Base-by-base conservation (phyloP, 2,329 filamentous ascomycete genomes). In the Pestalotiopsis sp. region DNA sequence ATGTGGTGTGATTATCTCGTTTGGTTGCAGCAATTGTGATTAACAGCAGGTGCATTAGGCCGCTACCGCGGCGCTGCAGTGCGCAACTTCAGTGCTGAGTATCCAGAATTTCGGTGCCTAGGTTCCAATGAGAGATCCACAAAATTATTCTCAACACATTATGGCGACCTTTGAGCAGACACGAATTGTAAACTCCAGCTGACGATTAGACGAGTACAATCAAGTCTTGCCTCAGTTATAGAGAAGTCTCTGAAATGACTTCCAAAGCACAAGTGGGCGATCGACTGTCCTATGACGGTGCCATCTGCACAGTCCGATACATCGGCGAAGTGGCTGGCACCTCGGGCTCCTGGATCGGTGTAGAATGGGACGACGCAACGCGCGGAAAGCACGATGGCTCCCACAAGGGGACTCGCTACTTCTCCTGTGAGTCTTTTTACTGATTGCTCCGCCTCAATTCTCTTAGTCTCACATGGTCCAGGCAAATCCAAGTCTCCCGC, bases 321-420 rank as follows among this genome's bases (percentile, higher is more conserved):
- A 81, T 92, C 69, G 96, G 96, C 58, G 79, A 86, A 40, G 91
- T 98, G 7, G 85, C 88, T 64, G 92, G 92, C 72, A 94, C 94
- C 9, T 85, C 87, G 57, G 93, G 94, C 62, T 84, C 86, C 70
- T 98, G 95, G 94, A 86, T 98, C 40, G 96, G 96, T 60, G 93
- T 98, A 61, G 96, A 99, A 85, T 99, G 96, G 96, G 95, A 98
- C 80, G 93, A 98, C 78, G 83, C 90, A 67, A 86, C 84, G 48
- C 87, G 94, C 74, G 96, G 96, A 69, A 98, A 98, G 83, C 94
- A 99, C 80, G 88, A 95, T 75, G 96, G 96, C 68, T 89, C 91
- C 69, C 90, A 97, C 80, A 89, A 92, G 71, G 93, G 92, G 68
- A 84, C 87, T 70, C 89, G 88, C 70, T 97, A 98, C 77, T 98